Conservation (phyloP, 176 grass and related monocot genomes). For the Themeda triandra region DNA sequence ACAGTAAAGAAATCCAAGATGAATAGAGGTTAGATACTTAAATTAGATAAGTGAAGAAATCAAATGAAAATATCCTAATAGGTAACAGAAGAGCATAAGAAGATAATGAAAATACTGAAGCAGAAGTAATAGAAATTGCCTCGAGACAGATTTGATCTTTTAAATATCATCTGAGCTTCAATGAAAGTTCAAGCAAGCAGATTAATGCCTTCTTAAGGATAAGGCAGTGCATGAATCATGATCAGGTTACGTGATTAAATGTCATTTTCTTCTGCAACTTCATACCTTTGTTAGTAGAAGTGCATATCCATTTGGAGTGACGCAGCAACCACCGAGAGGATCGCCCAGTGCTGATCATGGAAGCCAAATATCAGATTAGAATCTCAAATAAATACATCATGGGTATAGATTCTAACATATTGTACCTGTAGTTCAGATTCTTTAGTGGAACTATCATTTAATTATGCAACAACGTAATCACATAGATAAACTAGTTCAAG, state of each 20-base stretch:
- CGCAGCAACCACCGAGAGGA: conserved; percentile 89
- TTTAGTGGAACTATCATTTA: too few species aligned
- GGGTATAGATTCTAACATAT: too few species aligned
- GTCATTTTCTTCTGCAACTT: neutral
- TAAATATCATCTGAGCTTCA: neutral
- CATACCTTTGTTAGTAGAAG: conserved; percentile 76
- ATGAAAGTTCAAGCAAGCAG: conserved; percentile 7
- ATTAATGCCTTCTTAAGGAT: neutral
- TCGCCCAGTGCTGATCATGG: conserved; percentile 63
- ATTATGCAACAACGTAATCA: too few species aligned
- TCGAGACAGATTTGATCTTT: neutral
- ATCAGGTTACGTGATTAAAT: neutral
- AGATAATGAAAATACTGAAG: too few species aligned
- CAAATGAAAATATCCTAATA: neutral
- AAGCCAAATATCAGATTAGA: conserved; percentile 5
- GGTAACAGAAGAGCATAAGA: too few species aligned
- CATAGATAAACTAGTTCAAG: too few species aligned
- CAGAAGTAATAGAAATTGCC: too few species aligned
- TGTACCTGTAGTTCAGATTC: too few species aligned
- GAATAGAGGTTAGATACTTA: too few species aligned
- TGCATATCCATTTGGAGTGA: conserved; percentile 90
- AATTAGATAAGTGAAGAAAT: too few species aligned
- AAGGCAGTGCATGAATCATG: neutral
- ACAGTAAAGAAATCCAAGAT: too few species aligned
- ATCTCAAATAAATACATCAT: neutral